These are phyloP conservation scores for Tubosaeta brunneosetosa DNA, from an alignment of 768 basidiomycete species.

Conservation along the genomic window DNA sequence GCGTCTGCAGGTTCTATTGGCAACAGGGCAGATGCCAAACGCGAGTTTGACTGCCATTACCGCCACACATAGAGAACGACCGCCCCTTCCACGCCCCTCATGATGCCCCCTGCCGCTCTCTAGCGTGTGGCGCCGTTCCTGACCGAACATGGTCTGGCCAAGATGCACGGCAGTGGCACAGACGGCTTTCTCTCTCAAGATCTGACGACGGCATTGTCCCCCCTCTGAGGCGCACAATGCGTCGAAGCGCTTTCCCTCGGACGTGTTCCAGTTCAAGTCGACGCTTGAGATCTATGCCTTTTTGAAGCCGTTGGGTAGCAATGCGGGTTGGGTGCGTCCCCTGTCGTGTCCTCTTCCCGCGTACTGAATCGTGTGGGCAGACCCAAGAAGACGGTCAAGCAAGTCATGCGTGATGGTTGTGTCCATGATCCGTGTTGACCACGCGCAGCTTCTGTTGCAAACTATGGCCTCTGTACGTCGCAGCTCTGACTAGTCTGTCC, in stretches of 20 bases:
- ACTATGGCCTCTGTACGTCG: slow-evolving; percentile 35
- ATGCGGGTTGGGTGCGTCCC: slow-evolving; percentile 39
- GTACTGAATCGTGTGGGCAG: slow-evolving; percentile 21
- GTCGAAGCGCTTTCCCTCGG: slow-evolving; percentile 40
- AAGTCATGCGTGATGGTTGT: slow-evolving; percentile 12
- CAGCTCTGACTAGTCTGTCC: background rate
- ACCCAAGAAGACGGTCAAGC: slow-evolving; percentile 51
- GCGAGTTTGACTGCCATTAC: too few species aligned
- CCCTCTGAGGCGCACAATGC: slow-evolving; percentile 43
- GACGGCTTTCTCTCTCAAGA: slow-evolving; percentile 39
- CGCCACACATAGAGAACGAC: too few species aligned
- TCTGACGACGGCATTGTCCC: slow-evolving; percentile 32
- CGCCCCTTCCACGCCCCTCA: too few species aligned
- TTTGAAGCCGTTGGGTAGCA: slow-evolving; percentile 33
- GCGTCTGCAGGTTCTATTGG: too few species aligned
- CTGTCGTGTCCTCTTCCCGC: background rate
- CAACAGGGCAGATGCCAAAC: too few species aligned
- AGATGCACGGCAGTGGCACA: slow-evolving; percentile 37
- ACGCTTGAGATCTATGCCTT: slow-evolving; percentile 47
- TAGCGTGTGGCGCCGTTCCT: slow-evolving; percentile 40
- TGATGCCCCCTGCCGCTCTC: slow-evolving; percentile 5
- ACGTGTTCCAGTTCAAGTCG: slow-evolving; percentile 40
- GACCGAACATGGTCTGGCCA: slow-evolving; percentile 42
- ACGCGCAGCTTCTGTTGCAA: slow-evolving; percentile 35
- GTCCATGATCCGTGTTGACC: background rate